Evolutionary conservation across 2,329 filamentous ascomycete species (phyloP), one percentile per base, ranked within the genome.

Genomic region (Akanthomyces lecanii): DNA sequence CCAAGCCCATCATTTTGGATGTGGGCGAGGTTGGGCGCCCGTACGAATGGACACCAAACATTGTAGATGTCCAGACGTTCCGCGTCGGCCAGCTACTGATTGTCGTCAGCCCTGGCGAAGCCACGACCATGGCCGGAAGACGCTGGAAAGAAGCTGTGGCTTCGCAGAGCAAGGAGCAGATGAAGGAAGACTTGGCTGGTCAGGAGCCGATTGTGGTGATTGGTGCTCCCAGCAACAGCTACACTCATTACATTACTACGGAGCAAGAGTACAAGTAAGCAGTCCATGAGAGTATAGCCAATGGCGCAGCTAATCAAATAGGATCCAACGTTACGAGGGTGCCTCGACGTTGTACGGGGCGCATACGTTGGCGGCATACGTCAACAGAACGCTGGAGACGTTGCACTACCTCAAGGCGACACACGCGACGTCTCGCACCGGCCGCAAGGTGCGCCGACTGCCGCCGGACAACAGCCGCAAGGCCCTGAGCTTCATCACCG

Each of bases 41-140:
- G 0, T 97, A 97, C 72, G 80, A 85, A 3, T 97, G 93, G 93
- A 85, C 87, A 0, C 90, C 93, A 4, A 96, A 97, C 69, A 90
- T 97, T 66, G 89, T 96, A 62, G 91, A 97, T 71, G 83, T 97
- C 30, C 93, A 97, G 74, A 78, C 91, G 21, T 79, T 97, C 16
- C 88, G 93, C 25, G 88, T 94, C 2, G 93, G 93, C 3, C 90
- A 96, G 70, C 78, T 97, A 55, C 79, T 96, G 65, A 90, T 97
- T 66, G 88, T 97, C 67, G 83, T 96, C n/a, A 89, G 89, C 33
- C 89, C 92, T 0, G 90, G 91, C 52, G 93, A 97, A 76, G 91
- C 90, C 1, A 95, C 91, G 0, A 97, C 93, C 10, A 97, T 97
- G 93, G 84, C 91, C 1, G 93, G 93, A 1, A 85, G 93, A 12